These are phyloP conservation scores for Taiozyma sp. DNA, from an alignment of 1,139 yeast genomes.

Conservation along the genomic window DNA sequence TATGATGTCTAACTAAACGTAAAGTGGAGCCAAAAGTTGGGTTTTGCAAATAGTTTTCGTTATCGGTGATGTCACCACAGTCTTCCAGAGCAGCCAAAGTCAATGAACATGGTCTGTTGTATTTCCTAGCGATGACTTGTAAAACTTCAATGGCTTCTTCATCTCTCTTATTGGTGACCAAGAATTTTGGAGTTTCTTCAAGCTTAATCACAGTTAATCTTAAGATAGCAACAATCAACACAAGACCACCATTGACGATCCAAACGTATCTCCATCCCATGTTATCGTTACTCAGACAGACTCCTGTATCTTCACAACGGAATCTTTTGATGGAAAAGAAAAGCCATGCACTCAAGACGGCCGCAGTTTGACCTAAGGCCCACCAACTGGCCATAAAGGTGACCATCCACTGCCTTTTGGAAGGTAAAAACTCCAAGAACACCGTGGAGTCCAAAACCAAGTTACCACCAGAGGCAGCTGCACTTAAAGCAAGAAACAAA, in stretches of 20 bases:
- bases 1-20: constrained; percentile 21
- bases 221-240: constrained; percentile 41
- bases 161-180: constrained; percentile 48
- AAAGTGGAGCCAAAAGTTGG: constrained; percentile 10
- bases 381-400: constrained; percentile 57
- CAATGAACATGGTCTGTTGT: constrained; percentile 38
- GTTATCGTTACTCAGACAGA: constrained; percentile 44
- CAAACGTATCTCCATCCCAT: constrained; percentile 61
- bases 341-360: constrained; percentile 51
- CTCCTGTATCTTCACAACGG: constrained; percentile 37
- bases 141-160: constrained; percentile 41
- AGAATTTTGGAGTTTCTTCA: constrained; percentile 55
- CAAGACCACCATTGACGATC: constrained; percentile 50
- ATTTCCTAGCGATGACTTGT: constrained; percentile 36
- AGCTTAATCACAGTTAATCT: constrained; percentile 44
- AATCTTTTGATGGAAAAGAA: constrained; percentile 38
- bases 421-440: constrained; percentile 54
- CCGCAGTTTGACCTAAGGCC: constrained; percentile 60
- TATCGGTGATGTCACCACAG: constrained; percentile 33
- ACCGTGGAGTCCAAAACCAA: constrained; percentile 57
- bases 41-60: constrained; percentile 12
- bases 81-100: constrained; percentile 37
- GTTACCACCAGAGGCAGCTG: constrained; percentile 56
- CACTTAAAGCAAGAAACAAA: constrained; percentile 41
- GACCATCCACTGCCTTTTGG: constrained; percentile 46